These are phyloP conservation scores for Flammula alnicola DNA, from an alignment of 1,284 basidiomycete species.

Conservation along the genomic window DNA sequence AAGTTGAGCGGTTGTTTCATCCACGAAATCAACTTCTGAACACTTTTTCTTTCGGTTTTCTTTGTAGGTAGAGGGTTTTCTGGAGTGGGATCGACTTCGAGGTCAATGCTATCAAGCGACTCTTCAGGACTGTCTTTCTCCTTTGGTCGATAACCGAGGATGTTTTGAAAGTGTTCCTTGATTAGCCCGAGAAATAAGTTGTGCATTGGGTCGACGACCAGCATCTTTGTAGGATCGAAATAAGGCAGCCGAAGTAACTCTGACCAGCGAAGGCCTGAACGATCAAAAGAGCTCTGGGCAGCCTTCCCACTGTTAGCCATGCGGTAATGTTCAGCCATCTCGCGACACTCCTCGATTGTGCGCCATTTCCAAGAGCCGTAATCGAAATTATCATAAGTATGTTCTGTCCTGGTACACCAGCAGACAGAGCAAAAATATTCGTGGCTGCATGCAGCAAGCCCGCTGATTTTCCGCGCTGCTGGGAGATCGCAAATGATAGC, in stretches of 20 bases:
- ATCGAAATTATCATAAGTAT: conserved; percentile 22
- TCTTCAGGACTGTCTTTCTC: neutral
- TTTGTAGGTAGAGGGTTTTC: neutral
- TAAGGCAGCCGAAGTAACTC: conserved; percentile 41
- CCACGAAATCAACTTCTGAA: neutral
- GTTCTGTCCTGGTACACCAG: conserved; percentile 16
- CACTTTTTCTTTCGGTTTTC: neutral
- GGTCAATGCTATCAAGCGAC: neutral
- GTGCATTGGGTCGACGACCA: conserved; percentile 43
- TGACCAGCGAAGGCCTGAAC: conserved; percentile 38
- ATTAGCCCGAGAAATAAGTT: conserved; percentile 36
- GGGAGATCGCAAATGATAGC: conserved; percentile 34
- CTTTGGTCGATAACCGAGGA: conserved; percentile 23
- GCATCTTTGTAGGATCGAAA: conserved; percentile 35
- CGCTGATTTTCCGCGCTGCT: conserved; percentile 29
- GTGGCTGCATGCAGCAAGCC: conserved; percentile 21
- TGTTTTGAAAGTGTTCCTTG: conserved; percentile 29
- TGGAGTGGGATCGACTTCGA: neutral
- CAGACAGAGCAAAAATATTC: conserved; percentile 31
- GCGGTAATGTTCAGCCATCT: conserved; percentile 21
- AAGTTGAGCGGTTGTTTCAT: neutral
- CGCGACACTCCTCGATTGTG: conserved; percentile 19
- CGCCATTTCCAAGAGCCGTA: conserved; percentile 22
- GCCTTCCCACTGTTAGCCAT: conserved; percentile 19
- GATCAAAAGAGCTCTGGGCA: conserved; percentile 21